These are phyloP conservation scores for Rhodotorula sphaerocarpa DNA, from an alignment of 768 basidiomycete genomes.

Conservation along the genomic window DNA sequence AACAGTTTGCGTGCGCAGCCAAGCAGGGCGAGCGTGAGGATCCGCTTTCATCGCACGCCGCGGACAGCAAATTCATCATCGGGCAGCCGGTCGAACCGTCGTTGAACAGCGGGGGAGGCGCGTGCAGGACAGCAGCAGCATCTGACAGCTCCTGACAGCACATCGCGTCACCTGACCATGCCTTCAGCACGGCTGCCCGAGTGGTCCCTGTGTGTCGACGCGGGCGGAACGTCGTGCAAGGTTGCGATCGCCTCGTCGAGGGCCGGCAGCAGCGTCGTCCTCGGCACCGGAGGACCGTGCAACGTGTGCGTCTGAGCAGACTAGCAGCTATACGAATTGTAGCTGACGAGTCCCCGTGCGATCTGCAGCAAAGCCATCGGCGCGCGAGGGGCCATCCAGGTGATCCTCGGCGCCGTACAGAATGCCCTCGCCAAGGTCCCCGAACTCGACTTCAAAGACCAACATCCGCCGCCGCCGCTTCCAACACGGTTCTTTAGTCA, in stretches of 20 bases:
- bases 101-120: too few relatives aligned
- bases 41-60: too few relatives aligned
- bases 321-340: too few relatives aligned
- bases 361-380: slow-evolving; percentile 40
- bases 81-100: too few relatives aligned
- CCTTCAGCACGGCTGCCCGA: neutral
- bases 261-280: slow-evolving; percentile 25
- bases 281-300: slow-evolving; percentile 39
- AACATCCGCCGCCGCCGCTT: neutral
- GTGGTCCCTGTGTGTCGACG: slow-evolving; percentile 41
- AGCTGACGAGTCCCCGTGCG: too few relatives aligned
- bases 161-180: neutral
- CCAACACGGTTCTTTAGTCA: slow-evolving; percentile 34
- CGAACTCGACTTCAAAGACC: neutral
- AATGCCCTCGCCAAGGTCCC: slow-evolving; percentile 35
- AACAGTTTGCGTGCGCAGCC: too few relatives aligned
- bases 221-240: slow-evolving; percentile 41
- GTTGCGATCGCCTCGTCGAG: slow-evolving; percentile 32
- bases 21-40: too few relatives aligned
- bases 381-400: slow-evolving; percentile 25
- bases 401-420: slow-evolving; percentile 38
- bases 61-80: too few relatives aligned
- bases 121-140: too few relatives aligned
- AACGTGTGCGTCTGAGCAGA: too few relatives aligned
- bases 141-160: too few relatives aligned